Evolutionary conservation across 441 rosid species (phyloP).

Genomic region (Adansonia gregorii): DNA sequence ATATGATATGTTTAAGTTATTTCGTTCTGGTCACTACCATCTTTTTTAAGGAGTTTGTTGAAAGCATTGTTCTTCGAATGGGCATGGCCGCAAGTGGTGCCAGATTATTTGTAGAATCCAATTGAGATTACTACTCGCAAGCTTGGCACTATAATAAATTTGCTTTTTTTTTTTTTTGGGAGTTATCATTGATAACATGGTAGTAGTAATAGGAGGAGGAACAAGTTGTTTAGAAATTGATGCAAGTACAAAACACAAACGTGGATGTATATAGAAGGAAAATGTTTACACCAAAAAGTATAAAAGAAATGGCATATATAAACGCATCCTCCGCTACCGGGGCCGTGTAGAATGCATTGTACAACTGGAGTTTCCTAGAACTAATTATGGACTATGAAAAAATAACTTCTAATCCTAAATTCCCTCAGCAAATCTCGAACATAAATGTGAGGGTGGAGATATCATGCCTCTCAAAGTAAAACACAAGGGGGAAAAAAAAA

Average conservation of each 20-base stretch:
- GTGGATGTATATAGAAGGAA: no score
- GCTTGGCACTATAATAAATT: slow-evolving; percentile 10
- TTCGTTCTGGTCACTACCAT: slow-evolving; percentile 13
- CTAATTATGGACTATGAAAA: no score
- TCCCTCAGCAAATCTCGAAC: slow-evolving; percentile 14
- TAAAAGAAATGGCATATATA: no score
- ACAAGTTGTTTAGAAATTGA: no score
- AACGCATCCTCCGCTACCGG: no score
- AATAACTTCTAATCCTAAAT: slow-evolving; percentile 14
- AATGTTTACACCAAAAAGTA: no score
- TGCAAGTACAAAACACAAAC: no score
- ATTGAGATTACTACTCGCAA: neutral
- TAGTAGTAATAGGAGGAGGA: neutral
- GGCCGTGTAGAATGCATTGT: no score
- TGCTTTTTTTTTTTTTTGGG: neutral
- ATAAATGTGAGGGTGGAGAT: neutral
- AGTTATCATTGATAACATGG: neutral
- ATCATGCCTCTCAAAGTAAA: neutral
- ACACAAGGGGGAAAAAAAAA: neutral
- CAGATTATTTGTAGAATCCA: slow-evolving; percentile 4
- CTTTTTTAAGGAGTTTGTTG: neutral
- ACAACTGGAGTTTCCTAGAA: no score
- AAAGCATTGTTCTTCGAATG: slow-evolving; percentile 19
- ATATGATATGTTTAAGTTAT: neutral
- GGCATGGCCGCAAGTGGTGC: slow-evolving; percentile 18